phyloP scores from a whole-genome alignment of 129 eudicot genomes.

The Pseudognaphalium luteoalbum region DNA sequence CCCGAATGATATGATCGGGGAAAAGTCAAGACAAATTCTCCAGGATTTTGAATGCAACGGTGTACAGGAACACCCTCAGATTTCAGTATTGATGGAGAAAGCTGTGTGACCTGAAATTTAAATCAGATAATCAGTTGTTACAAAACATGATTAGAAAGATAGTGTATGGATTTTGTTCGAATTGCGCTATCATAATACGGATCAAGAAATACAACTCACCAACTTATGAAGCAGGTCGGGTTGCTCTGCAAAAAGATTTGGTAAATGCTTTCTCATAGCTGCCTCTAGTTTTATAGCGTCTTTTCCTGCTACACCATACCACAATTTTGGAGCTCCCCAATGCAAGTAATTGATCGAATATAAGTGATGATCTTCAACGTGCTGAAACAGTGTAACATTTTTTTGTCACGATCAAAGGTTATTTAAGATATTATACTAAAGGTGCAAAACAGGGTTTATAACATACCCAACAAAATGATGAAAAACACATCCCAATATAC shows the following conservation, averaged over 20 bases:
- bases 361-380: constrained; percentile 96
- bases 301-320: constrained; percentile 95
- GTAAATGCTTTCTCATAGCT: constrained; percentile 91
- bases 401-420: constrained; percentile 1
- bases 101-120: constrained; percentile 78
- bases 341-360: constrained; percentile 93
- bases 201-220: constrained; percentile 43
- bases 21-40: constrained; percentile 92
- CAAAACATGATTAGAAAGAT: not conserved
- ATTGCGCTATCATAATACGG: too few relatives aligned
- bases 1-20: constrained; percentile 98
- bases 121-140: not conserved
- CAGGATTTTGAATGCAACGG: constrained; percentile 84
- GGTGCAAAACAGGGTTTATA: not conserved
- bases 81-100: constrained; percentile 79
- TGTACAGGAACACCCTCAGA: constrained; percentile 89
- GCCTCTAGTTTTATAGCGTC: constrained; percentile 78
- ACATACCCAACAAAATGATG: constrained; percentile 96
- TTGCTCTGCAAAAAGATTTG: constrained; percentile 84
- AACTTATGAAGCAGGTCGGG: constrained; percentile 98
- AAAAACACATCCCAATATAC: constrained; percentile 96
- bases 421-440: constrained; percentile 8
- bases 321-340: constrained; percentile 93
- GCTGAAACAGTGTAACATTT: constrained; percentile 46
- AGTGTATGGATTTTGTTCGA: too few relatives aligned